phyloP scores from a whole-genome alignment of 495 filamentous ascomycete species.

The Mycothermus thermophilus region DNA sequence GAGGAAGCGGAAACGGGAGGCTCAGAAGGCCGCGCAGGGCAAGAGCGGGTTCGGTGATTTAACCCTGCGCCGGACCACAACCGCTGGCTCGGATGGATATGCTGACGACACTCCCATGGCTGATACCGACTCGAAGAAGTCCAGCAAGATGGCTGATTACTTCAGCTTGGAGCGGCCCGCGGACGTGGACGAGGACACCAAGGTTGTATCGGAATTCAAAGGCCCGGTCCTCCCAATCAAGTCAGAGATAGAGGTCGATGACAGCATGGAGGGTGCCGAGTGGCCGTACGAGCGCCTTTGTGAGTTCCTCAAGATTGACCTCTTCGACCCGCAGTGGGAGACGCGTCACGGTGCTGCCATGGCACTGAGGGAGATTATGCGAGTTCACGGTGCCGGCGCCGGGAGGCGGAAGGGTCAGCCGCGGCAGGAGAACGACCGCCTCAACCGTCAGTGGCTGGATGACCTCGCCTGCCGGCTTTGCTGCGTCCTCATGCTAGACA shows the following conservation, averaged over 20 bases:
- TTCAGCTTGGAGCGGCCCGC: conserved; percentile 66
- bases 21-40: conserved; percentile 57
- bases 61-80: conserved; percentile 52
- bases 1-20: conserved; percentile 71
- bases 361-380: conserved; percentile 81
- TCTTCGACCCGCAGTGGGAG: conserved; percentile 93
- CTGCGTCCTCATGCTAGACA: conserved; percentile 92
- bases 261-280: conserved; percentile 63
- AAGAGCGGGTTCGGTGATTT: conserved; percentile 75
- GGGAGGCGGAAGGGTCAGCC: conserved; percentile 60
- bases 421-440: conserved; percentile 56
- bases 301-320: conserved; percentile 79
- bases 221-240: conserved; percentile 51
- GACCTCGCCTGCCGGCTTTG: conserved; percentile 85
- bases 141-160: conserved; percentile 70
- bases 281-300: conserved; percentile 93
- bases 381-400: conserved; percentile 85
- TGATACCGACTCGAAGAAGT: conserved; percentile 47
- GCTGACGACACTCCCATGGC: conserved; percentile 45
- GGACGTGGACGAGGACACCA: conserved; percentile 70
- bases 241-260: conserved; percentile 51
- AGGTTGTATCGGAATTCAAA: conserved; percentile 93
- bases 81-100: conserved; percentile 32
- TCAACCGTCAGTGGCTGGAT: conserved; percentile 78
- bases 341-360: conserved; percentile 94